Evolutionary conservation across 1,139 yeast species (phyloP).

Genomic region (Yamadazyma aaseri): DNA sequence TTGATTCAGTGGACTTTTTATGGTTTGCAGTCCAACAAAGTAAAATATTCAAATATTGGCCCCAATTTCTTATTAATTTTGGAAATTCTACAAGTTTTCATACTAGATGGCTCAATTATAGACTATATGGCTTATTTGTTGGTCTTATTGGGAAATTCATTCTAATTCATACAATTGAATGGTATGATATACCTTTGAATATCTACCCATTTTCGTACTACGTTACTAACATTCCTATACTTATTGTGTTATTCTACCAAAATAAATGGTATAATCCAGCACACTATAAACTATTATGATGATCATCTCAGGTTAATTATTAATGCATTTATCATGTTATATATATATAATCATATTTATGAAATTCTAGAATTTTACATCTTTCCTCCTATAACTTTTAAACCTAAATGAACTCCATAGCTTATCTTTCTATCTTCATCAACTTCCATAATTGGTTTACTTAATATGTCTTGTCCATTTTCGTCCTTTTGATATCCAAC

Average conservation of each 20-base stretch:
- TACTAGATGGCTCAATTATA: not conserved
- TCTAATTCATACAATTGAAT: conserved; percentile 6
- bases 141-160: not conserved
- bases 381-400: conserved; percentile 64
- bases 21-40: conserved; percentile 26
- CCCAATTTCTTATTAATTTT: conserved; percentile 33
- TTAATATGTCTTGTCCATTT: conserved; percentile 14
- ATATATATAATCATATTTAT: not conserved
- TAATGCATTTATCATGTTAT: not conserved
- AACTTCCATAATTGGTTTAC: conserved; percentile 28
- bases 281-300: conserved; percentile 1
- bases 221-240: conserved; percentile 4
- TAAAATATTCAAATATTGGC: conserved; percentile 18
- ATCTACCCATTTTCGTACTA: conserved; percentile 11
- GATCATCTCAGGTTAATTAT: not conserved
- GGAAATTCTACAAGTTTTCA: not conserved
- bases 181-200: conserved; percentile 29
- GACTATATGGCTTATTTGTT: not conserved
- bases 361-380: conserved; percentile 35
- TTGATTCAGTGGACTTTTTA: conserved; percentile 29
- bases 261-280: not conserved
- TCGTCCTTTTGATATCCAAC: conserved; percentile 16
- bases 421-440: conserved; percentile 61
- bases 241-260: conserved; percentile 4
- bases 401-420: conserved; percentile 60